Base-by-base conservation (phyloP, 2,329 filamentous ascomycete genomes). In the Seiridium cupressi region DNA sequence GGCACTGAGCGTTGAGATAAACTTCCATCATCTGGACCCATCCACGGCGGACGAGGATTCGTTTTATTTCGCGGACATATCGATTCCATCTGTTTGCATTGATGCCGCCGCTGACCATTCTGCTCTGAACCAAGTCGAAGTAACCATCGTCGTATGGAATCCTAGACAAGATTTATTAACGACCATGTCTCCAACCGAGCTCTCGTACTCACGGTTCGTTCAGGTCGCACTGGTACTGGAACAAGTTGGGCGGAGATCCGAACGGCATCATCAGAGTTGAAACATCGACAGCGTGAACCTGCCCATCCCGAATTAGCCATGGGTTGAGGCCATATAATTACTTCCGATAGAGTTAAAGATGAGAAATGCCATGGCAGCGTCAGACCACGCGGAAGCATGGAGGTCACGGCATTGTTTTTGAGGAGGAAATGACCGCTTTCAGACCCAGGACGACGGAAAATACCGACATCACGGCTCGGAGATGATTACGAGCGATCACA, bases 1-100 rank as follows among this genome's bases (percentile, higher is more conserved):
- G 87, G 0, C 92, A 96, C 72, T 96, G 93, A 34, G 91, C 87
- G 64, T 92, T 92, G 73, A 89, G 89, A 69, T 96, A 92, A 67
- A 93, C 84, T 70, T 97, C 93, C n/a, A 91, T 85, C 83, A 96
- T 88, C 70, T 97, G 92, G 61, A 90, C 84, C 92, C 92, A 97
- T 1, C 93, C 93, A 2, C 88, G 89, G 5, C 87, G 89, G 55
- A 86, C 89, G 63, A 93, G 77, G 8, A 92, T 82, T 31, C 85
- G 82, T 64, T 86, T 84, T 62, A 96, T 90, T 66, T 97, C 93
- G 66, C 81, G 79, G 64, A 96, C 74, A 73, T 96, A 97, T 38
- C 82, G 81, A 59, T 78, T 75, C 93, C 93, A 97, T 72, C 92
- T 84, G 63, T 81, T 77, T 60, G 80, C 77, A 68, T 93, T 82